These are phyloP conservation scores for Rasamsonia emersonii DNA, from an alignment of 2,329 filamentous ascomycete species.

Conservation along the genomic window DNA sequence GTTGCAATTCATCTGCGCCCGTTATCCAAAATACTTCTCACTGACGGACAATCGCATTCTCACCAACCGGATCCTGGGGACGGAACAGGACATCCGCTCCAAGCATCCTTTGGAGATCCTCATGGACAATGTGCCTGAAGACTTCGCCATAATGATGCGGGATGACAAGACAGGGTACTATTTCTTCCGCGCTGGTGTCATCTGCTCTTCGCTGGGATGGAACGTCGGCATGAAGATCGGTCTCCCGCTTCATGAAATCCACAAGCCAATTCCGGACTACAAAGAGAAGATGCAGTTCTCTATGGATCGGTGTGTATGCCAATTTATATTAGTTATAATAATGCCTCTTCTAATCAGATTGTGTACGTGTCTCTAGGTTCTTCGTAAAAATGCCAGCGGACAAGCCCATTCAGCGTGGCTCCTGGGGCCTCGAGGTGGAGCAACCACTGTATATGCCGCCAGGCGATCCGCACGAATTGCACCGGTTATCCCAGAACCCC, in stretches of 20 bases:
- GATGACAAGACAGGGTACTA: slow-evolving; percentile 66
- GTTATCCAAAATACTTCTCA: slow-evolving; percentile 69
- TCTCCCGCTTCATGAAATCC: slow-evolving; percentile 60
- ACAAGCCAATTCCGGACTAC: slow-evolving; percentile 69
- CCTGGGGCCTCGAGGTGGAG: slow-evolving; percentile 73
- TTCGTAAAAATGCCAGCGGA: slow-evolving; percentile 69
- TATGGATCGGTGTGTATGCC: slow-evolving; percentile 61
- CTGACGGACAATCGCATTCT: slow-evolving; percentile 50
- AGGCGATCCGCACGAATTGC: slow-evolving; percentile 54
- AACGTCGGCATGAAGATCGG: slow-evolving; percentile 67
- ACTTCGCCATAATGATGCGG: slow-evolving; percentile 69
- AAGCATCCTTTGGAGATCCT: slow-evolving; percentile 62
- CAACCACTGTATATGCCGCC: slow-evolving; percentile 67
- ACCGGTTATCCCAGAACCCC: slow-evolving; percentile 51
- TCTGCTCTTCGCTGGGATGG: slow-evolving; percentile 77
- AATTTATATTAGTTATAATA: neutral
- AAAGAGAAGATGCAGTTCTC: slow-evolving; percentile 81
- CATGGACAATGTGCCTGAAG: slow-evolving; percentile 71
- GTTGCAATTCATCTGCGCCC: slow-evolving; percentile 66
- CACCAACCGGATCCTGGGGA: slow-evolving; percentile 60
- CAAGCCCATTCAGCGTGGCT: slow-evolving; percentile 72
- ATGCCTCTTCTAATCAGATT: slow-evolving; percentile 3
- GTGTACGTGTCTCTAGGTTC: slow-evolving; percentile 49
- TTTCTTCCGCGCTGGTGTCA: slow-evolving; percentile 62
- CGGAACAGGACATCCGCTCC: slow-evolving; percentile 50